A percentile compares a stretch with the other conserved stretches of the same genome.
These are phyloP conservation scores for Tuber calosporum DNA, from an alignment of 495 filamentous ascomycete genomes.

Conservation along the genomic window DNA sequence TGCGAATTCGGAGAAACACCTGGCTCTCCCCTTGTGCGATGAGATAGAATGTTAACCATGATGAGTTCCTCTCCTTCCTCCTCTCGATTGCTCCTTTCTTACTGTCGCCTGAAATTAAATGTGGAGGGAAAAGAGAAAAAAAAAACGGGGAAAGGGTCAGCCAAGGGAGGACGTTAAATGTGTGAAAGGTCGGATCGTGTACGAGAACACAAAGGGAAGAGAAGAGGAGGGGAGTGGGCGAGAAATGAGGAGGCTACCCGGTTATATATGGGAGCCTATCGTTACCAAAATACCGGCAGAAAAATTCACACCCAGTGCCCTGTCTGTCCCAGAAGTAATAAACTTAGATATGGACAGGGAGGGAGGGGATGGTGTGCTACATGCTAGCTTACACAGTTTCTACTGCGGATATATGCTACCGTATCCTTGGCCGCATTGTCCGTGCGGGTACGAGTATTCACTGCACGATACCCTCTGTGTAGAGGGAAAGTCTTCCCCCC, in stretches of 20 bases:
- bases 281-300: background rate
- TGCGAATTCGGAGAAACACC: slow-evolving; percentile 25
- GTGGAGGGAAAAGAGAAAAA: background rate
- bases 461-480: background rate
- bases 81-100: background rate
- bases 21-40: background rate
- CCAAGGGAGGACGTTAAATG: background rate
- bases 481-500: background rate
- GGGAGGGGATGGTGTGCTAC: background rate
- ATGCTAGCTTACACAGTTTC: background rate
- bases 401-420: background rate
- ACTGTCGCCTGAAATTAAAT: background rate
- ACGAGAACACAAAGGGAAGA: background rate
- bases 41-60: background rate
- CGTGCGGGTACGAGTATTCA: background rate
- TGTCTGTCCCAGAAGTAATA: background rate
- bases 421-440: background rate
- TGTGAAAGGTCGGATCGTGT: background rate
- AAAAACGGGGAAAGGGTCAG: too few species aligned
- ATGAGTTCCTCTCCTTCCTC: background rate
- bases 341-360: background rate
- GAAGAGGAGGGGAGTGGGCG: background rate
- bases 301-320: background rate
- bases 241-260: background rate
- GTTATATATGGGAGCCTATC: background rate